Percentiles rank a stretch among this genome's conserved stretches.
Conservation (phyloP, 768 basidiomycete genomes). For the Lactarius hatsudake region DNA sequence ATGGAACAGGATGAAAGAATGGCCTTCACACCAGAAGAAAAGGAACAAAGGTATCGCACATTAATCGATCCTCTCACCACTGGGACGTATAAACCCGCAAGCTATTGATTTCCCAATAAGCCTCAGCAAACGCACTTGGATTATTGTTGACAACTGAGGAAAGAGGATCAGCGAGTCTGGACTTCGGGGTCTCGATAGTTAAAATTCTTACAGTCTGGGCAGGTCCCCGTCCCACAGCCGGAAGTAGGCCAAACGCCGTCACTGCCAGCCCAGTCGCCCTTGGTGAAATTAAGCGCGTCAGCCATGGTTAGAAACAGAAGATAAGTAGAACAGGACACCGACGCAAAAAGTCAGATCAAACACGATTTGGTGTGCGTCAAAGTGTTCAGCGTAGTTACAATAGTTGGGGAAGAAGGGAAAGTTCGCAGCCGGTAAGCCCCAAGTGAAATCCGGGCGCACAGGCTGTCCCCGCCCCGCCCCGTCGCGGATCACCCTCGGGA, state of each 20-base stretch:
- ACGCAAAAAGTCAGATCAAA: slow-evolving; percentile 67
- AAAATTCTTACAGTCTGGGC: slow-evolving; percentile 45
- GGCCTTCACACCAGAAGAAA: neutral
- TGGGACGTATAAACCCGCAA: slow-evolving; percentile 50
- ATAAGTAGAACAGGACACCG: slow-evolving; percentile 26
- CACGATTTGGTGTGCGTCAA: slow-evolving; percentile 51
- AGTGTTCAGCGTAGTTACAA: slow-evolving; percentile 55
- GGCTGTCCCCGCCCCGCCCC: slow-evolving; percentile 4
- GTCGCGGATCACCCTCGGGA: slow-evolving; percentile 43
- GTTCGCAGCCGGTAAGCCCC: slow-evolving; percentile 48
- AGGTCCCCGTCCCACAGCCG: slow-evolving; percentile 42
- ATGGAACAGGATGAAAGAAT: neutral
- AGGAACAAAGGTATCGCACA: neutral
- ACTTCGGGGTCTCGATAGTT: neutral
- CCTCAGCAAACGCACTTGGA: slow-evolving; percentile 54
- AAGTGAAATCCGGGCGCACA: slow-evolving; percentile 28
- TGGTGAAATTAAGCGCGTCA: neutral
- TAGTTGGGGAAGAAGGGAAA: slow-evolving; percentile 41
- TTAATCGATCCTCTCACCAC: neutral
- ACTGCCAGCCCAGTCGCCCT: slow-evolving; percentile 27
- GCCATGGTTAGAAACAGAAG: slow-evolving; percentile 7
- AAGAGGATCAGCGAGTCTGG: neutral
- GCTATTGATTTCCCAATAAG: slow-evolving; percentile 69
- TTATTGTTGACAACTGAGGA: slow-evolving; percentile 54
- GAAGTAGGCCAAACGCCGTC: slow-evolving; percentile 1